Evolutionary conservation across 2,329 filamentous ascomycete species (phyloP), one percentile per base, ranked within the genome.

Genomic region (Plenodomus biglobosus): DNA sequence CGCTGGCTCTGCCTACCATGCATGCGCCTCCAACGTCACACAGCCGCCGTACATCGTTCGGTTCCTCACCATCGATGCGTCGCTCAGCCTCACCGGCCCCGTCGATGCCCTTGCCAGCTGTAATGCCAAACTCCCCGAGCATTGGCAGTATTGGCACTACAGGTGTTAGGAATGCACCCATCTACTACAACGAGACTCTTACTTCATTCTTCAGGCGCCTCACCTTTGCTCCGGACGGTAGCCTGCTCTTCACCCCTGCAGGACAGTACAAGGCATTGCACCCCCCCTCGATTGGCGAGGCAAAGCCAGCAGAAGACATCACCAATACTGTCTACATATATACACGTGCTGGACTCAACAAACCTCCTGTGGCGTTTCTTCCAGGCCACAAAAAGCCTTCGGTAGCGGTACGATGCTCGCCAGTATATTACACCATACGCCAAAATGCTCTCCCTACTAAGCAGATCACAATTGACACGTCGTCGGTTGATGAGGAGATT

Each of bases 321-420:
- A 91, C 88, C 62, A 99, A 99, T 68, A 99, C 94, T 0, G 95
- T 99, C 18, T 99, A 99, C 73, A 94, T 99, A 44, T 99, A 99
- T 72, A 96, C 92, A 0, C 82, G 94, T 61, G 94, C 92, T 22
- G 94, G 94, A 19, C 90, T 99, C 66, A 97, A 96, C 75, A 96
- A 95, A 70, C 91, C 94, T 1, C 94, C 94, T 2, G 88, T 97
- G 48, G 91, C 92, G 6, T 94, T 97, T 73, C 80, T 99, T 6
- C 94, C 94, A 0, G 94, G 94, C 1, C 92, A 97, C 73, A 99
- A 96, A 78, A 99, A 99, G 72, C 94, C 94, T 0, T 97, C 94
- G 0, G 90, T 99, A 10, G 94, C 92, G 1, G 90, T 99, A 50
- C 90, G 90, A 66, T 99, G 94, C 69, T 99, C 92, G 13, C 94